Base-by-base conservation (phyloP, 75 land plant species). In the Sequoia sempervirens region DNA sequence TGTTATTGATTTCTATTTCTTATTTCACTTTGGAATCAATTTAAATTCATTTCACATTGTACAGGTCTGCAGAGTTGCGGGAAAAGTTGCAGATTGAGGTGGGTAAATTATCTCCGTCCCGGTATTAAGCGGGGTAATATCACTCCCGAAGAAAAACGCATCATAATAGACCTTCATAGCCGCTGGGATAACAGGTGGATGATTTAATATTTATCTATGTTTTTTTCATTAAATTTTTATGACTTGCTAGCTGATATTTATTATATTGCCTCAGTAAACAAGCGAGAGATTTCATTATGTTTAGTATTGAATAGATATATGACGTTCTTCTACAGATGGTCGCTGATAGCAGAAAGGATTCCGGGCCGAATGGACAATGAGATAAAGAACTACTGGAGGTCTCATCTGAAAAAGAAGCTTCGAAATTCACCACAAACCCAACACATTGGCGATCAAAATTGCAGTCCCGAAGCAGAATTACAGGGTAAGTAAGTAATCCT, bases 71-170 rank as follows among this genome's bases (percentile, higher is more conserved):
- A 86, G 30, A 61, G 87, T 20, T 86, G 87, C 46, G 87, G 87
- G 13, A 86, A 86, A 58, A 86, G 87, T 46, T 86, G 87, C 87
- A 85, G 87, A 75, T 66, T 86, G 28, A 70, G 87, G 53, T 86
- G 87, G 87, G 81, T 86, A 12, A 86, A 86, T 18, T 86, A 86
- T 47, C 61, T 86, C 3, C 80, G 87, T 1, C 87, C 87, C 1
- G 87, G 85, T 28, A 46, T 86, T 28, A 86, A 86, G 66, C 87
- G 87, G 10, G 87, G 87, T 11, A 73, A 70, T 20, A 58, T 86
- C 18, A 72, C 87, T 52, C 56, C 58, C 8, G 87, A 86, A 36
- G 87, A 86, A 75, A 81, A 86, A 47, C 30, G 47, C 11, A 14
- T 85, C 75, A 86, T 86, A 41, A 74, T 85, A 17, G 80, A 86